Evolutionary conservation across 148 eudicot species (phyloP).

Genomic region (Vaccinium vitisidaea): DNA sequence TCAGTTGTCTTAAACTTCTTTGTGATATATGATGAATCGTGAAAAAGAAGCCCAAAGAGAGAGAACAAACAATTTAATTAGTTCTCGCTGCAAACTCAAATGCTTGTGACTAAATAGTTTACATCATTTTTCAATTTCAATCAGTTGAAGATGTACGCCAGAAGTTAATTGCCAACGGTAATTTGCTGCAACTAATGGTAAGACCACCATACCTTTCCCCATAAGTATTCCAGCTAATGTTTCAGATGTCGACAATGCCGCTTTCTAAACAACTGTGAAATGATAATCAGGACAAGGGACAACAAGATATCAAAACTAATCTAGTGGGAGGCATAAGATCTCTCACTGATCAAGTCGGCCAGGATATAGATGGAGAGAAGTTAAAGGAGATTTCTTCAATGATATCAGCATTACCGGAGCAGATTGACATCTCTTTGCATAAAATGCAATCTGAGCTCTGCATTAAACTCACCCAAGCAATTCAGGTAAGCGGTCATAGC

Average conservation of each 20-base stretch:
- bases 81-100: slow-evolving; percentile 6
- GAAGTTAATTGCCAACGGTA: slow-evolving; percentile 64
- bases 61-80: background rate
- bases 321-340: slow-evolving; percentile 49
- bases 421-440: slow-evolving; percentile 40
- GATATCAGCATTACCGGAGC: slow-evolving; percentile 52
- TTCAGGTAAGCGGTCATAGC: slow-evolving; percentile 52
- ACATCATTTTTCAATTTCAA: slow-evolving; percentile 12
- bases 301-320: slow-evolving; percentile 59
- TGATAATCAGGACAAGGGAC: slow-evolving; percentile 66
- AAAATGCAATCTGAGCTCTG: slow-evolving; percentile 51
- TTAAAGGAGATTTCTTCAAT: slow-evolving; percentile 41
- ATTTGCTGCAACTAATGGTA: slow-evolving; percentile 70
- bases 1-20: background rate
- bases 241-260: background rate
- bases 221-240: slow-evolving; percentile 12
- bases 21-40: background rate
- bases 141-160: slow-evolving; percentile 81
- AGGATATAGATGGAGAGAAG: slow-evolving; percentile 43
- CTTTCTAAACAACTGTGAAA: slow-evolving; percentile 21
- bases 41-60: background rate
- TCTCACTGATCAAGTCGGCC: slow-evolving; percentile 50
- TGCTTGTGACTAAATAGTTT: background rate
- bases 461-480: slow-evolving; percentile 48
- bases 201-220: slow-evolving; percentile 13